These are phyloP conservation scores for Stephania cephalantha DNA, from an alignment of 164 flowering plant species.

Conservation along the genomic window DNA sequence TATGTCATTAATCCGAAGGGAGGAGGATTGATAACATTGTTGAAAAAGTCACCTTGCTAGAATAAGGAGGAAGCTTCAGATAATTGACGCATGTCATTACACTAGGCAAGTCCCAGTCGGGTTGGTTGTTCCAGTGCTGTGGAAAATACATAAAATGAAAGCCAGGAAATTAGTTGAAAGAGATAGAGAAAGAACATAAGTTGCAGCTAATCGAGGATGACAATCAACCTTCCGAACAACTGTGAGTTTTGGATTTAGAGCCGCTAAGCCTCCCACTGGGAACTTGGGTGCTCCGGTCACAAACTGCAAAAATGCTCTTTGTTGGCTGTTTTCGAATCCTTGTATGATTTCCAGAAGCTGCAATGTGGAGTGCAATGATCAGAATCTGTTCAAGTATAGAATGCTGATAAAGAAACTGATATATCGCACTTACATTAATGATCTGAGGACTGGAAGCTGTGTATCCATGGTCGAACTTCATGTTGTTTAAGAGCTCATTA, in stretches of 20 bases:
- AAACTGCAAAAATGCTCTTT: constrained; percentile 81
- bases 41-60: constrained; percentile 54
- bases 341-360: constrained; percentile 77
- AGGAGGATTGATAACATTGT: not conserved
- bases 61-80: constrained; percentile 90
- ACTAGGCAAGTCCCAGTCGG: constrained; percentile 77
- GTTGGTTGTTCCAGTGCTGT: constrained; percentile 51
- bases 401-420: not conserved
- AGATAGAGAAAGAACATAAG: not conserved
- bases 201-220: not conserved
- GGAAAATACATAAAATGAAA: constrained; percentile 6
- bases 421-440: constrained; percentile 43
- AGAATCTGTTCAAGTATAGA: not conserved
- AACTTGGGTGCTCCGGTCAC: constrained; percentile 97
- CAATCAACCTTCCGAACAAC: constrained; percentile 77
- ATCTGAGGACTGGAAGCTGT: constrained; percentile 82
- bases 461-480: constrained; percentile 96
- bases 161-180: not conserved
- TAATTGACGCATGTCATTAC: constrained; percentile 99
- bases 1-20: not conserved
- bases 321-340: constrained; percentile 52
- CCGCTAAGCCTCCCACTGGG: constrained; percentile 88
- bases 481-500: constrained; percentile 60
- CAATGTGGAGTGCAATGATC: constrained; percentile 5
- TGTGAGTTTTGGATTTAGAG: constrained; percentile 84